Base-by-base conservation (phyloP, 1,284 basidiomycete genomes). In the Gymnopus androsaceus region DNA sequence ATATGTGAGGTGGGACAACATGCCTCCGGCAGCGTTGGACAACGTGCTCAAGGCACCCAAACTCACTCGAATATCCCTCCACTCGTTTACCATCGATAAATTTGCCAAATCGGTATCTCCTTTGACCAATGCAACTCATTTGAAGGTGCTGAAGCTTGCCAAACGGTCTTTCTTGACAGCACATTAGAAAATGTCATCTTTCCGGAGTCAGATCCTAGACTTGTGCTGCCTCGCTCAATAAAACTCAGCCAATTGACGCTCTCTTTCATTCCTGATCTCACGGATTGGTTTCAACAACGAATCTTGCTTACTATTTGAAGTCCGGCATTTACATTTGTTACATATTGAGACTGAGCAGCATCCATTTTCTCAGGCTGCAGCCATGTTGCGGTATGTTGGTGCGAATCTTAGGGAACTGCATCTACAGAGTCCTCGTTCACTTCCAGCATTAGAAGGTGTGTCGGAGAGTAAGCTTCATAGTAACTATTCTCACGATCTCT, bases 181-280 rank as follows among this genome's bases (percentile, higher is more conserved):
- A n/a, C n/a, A n/a, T n/a, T n/a, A n/a, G n/a, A n/a, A 37, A 11
- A 45, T 53, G 34, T 9, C 45, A 14, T 12, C 41, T 25, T 53
- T 27, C 30, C 5, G 15, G 2, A 28, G 45, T 21, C 31, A n/a
- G 50, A 52, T 30, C n/a, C 14, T 14, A 14, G 7, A 23, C 3
- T 34, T n/a, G 14, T 53, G n/a, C 23, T 41, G 9, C 51, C 51
- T 34, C 40, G 33, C 14, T 53, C 41, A 8, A 53, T 53, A n/a
- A 27, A 53, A 6, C 30, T 53, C n/a, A n/a, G n/a, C n/a, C n/a
- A n/a, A n/a, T n/a, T n/a, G 12, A 25, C 45, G n/a, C n/a, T 8
- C 40, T 45, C 23, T 12, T 53, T 53, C 51, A 36, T 37, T 17
- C n/a, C 12, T 19, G 23, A 34, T 25, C 40, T 51, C 34, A 19